Percentiles rank a stretch among this genome's conserved stretches.
phyloP scores from a whole-genome alignment of 306 rosid species.

The Betula pendula region DNA sequence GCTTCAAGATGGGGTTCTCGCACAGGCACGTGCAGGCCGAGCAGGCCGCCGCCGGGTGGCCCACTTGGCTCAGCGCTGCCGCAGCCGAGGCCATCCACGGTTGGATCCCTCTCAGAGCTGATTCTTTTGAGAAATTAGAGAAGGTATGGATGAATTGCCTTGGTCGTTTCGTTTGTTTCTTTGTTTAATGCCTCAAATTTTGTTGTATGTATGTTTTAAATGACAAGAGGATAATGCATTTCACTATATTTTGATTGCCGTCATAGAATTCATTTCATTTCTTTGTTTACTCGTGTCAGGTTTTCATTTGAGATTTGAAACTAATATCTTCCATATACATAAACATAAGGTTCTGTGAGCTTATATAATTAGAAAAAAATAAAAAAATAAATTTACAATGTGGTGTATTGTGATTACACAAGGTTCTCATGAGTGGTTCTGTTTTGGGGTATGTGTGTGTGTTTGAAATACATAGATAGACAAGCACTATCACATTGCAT shows the following conservation, averaged over 20 bases:
- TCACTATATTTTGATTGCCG: not conserved
- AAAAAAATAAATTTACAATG: not conserved
- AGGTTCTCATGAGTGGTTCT: not conserved
- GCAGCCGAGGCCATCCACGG: conserved; percentile 92
- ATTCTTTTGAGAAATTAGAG: conserved; percentile 81
- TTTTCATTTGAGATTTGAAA: not conserved
- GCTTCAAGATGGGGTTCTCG: conserved; percentile 54
- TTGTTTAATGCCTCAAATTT: not conserved
- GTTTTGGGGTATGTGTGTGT: not conserved
- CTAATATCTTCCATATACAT: not conserved
- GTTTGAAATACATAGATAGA: not conserved
- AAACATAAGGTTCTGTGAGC: no score
- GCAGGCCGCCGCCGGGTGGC: conserved; percentile 97
- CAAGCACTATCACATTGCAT: not conserved
- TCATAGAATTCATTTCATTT: not conserved
- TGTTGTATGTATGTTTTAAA: no score
- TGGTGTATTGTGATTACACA: not conserved
- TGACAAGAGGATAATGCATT: no score
- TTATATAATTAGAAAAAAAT: not conserved
- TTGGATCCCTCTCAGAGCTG: conserved; percentile 94
- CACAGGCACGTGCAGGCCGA: conserved; percentile 65
- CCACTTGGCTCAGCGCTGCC: conserved; percentile 78
- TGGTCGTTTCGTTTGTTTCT: not conserved
- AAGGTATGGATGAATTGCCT: conserved; percentile 56
- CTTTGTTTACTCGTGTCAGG: not conserved